Evolutionary conservation across 768 basidiomycete species (phyloP), one percentile per base, ranked within the genome.

Genomic region (Suillus americanus): DNA sequence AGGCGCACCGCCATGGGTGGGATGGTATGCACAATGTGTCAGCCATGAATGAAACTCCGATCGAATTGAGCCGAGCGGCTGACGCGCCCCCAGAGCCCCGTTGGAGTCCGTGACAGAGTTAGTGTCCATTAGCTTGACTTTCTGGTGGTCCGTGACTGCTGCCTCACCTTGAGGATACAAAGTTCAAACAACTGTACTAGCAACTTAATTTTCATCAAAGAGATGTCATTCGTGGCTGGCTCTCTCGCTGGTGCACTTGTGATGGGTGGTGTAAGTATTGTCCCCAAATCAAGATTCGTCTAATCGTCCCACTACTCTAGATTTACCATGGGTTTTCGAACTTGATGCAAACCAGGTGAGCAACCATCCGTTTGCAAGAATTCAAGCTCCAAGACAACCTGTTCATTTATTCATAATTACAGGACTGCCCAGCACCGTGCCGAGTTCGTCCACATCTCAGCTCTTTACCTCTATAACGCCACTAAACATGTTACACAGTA

Each of bases 241-340:
- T 86, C 88, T n/a, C 73, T 89, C n/a, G 87, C 89, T 41, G 89
- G 89, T 33, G 87, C 86, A 40, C 78, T 90, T 50, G 82, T 85
- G 60, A 89, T 88, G 41, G 88, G 89, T 62, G 89, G 89, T 66
- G 89, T 86, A 74, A 70, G 78, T 64, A 45, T 55, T 30, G 16
- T 13, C 50, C 40, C 38, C 10, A 28, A 51, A 48, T 28, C 35
- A 30, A 40, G 20, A 56, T 40, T 20, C 20, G 16, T 55, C 35
- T 28, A 48, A 55, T 28, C 13, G 40, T 45, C 33, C 60, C 43
- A 30, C 23, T 25, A 28, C 37, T 62, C 13, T 66, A 88, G 88
- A 79, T 89, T 6, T 90, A 90, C 75, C 90, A 90, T 73, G 89
- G 87, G 28, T 87, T 90, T 71, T 89, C 88, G 3, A 86, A 82